Base-by-base conservation (phyloP, 192 early-diverging fungal species). In the Geosiphon pyriformis region DNA sequence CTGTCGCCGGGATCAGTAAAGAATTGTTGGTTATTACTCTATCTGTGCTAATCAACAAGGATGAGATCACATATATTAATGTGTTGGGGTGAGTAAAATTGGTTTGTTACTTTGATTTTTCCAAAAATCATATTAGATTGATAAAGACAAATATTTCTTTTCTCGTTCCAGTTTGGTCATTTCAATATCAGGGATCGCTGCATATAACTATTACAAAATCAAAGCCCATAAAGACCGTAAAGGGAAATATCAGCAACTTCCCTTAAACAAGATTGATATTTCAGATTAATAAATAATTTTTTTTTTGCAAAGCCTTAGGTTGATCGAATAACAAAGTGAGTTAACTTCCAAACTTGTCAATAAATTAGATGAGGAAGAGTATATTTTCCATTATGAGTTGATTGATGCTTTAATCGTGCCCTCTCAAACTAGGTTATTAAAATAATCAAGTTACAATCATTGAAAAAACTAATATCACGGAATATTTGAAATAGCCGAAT, bases 1-100 rank as follows among this genome's bases (percentile, higher is more conserved):
- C 88, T n/a, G 85, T 92, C 1, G 87, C 87, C 2, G 92, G 92
- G 7, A 91, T 87, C 20, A 82, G 82, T 58, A 87, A 87, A 75
- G 92, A 94, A 71, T 84, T 94, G 69, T 70, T 93, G 2, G 85
- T 91, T 17, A 86, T 94, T 53, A 72, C 79, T 6, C 70, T 86
- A 11, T 87, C 88, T 2, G 75, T 80, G 27, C 26, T 88, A 22
- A 83, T 94, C 25, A 91, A 90, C 72, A 80, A 83, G 1, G 92
- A 94, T 67, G 63, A 75, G 8, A 78, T 92, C 65, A 88, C 90
- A 20, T 54, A 80, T 6, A 72, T 81, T 18, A 90, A 87, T 53
- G 47, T 88, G 15, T 37, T 85, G 1, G 92, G 92, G 83, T 85
- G 75, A 51, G 68, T 68, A 20, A 42, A 6, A 10, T 15, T 42